Percentiles rank a stretch among this genome's conserved stretches.
Conservation (phyloP, 2,329 filamentous ascomycete genomes). For the Zymoseptoria passerinii region DNA sequence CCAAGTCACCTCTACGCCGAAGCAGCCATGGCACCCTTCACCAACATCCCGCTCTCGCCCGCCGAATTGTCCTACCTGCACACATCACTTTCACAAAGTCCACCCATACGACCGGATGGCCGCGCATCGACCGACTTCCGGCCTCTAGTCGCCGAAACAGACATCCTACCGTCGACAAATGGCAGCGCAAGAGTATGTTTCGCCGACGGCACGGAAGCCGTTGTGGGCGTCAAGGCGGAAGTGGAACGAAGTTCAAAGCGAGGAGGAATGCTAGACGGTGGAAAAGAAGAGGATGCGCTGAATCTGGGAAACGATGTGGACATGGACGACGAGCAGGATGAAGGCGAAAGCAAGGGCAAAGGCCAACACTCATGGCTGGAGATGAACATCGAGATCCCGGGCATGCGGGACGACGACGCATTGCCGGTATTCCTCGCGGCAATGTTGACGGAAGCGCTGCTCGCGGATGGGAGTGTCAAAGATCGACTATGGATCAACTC, state of each 20-base stretch:
- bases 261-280: conserved; percentile 4
- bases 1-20: neutral
- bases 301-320: conserved; percentile 30
- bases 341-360: conserved; percentile 23
- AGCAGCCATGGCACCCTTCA: conserved; percentile 47
- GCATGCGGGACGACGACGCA: conserved; percentile 82
- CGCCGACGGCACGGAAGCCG: conserved; percentile 87
- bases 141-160: conserved; percentile 79
- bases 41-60: conserved; percentile 70
- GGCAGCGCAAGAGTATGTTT: conserved; percentile 91
- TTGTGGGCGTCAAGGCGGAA: conserved; percentile 92
- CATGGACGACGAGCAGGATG: conserved; percentile 30
- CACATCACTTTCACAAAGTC: conserved; percentile 68
- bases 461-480: conserved; percentile 59
- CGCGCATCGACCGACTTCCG: conserved; percentile 79
- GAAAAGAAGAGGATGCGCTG: neutral
- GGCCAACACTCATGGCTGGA: conserved; percentile 72
- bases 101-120: conserved; percentile 83
- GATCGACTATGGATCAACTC: conserved; percentile 76
- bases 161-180: conserved; percentile 80
- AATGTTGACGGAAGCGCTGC: conserved; percentile 81
- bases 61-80: conserved; percentile 95
- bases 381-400: conserved; percentile 84
- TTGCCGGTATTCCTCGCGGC: conserved; percentile 77
- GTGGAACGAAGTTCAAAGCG: conserved; percentile 61